These are phyloP conservation scores for Guadua angustifolia DNA, from an alignment of 176 grass and related monocot genomes.

Conservation along the genomic window DNA sequence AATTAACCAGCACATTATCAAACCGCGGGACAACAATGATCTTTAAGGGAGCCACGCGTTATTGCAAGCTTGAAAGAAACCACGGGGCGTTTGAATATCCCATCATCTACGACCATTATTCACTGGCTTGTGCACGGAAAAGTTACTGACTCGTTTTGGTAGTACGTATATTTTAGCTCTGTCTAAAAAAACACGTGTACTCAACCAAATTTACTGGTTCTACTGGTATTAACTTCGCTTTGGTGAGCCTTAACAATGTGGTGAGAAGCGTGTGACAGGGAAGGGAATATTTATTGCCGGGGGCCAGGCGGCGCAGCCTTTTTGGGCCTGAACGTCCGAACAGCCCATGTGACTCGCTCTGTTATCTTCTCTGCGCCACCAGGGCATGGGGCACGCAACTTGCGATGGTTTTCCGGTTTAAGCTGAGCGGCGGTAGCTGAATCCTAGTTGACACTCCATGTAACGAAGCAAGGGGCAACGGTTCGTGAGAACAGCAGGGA, in stretches of 20 bases:
- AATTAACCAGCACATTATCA: neutral
- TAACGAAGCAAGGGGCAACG: constrained; percentile 40
- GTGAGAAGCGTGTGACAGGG: constrained; percentile 5
- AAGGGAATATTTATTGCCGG: constrained; percentile 47
- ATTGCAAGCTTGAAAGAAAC: neutral
- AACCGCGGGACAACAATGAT: neutral
- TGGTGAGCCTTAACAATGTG: constrained; percentile 13
- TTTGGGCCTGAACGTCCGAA: constrained; percentile 41
- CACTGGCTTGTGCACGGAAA: neutral
- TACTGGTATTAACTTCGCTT: neutral
- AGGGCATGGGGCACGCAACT: constrained; percentile 35
- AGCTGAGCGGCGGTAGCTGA: constrained; percentile 23
- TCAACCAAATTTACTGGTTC: too few relatives aligned
- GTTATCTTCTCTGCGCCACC: constrained; percentile 32
- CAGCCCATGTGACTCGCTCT: constrained; percentile 44
- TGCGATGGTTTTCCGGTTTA: constrained; percentile 38
- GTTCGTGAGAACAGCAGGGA: neutral
- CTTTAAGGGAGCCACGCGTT: neutral
- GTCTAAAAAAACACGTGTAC: too few relatives aligned
- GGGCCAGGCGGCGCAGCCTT: constrained; percentile 58
- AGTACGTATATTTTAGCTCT: neutral
- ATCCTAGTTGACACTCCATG: constrained; percentile 48
- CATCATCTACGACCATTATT: constrained; percentile 1
- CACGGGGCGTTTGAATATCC: neutral
- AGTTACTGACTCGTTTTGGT: neutral